These are phyloP conservation scores for Linnemannia exigua DNA, from an alignment of 192 early-diverging fungal genomes.

Conservation along the genomic window DNA sequence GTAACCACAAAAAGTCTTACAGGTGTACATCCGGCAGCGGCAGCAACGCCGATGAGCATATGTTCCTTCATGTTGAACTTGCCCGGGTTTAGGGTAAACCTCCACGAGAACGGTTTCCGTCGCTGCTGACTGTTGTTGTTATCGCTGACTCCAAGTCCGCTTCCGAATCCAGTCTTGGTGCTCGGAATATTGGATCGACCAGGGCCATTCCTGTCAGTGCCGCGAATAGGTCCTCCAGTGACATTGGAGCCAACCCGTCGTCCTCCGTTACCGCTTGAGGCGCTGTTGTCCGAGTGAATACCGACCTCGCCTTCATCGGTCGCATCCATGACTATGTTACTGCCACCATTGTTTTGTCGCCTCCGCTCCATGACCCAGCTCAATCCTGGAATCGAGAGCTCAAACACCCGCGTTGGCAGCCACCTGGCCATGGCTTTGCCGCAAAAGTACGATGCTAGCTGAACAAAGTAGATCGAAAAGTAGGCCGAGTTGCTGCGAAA, in stretches of 20 bases:
- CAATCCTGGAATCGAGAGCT: conserved; percentile 20
- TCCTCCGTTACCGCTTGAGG: conserved; percentile 9
- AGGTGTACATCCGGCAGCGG: conserved; percentile 66
- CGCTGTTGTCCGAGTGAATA: conserved; percentile 17
- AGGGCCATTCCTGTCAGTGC: conserved; percentile 11
- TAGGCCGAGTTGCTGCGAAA: conserved; percentile 51
- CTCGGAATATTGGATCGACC: conserved; percentile 13
- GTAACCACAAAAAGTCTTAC: conserved; percentile 14
- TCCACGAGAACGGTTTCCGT: conserved; percentile 15
- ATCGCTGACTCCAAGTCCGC: not conserved
- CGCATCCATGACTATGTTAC: not conserved
- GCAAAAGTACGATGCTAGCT: conserved; percentile 53
- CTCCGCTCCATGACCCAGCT: not conserved
- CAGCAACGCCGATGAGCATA: conserved; percentile 70
- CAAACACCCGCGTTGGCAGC: conserved; percentile 33
- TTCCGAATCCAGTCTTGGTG: not conserved
- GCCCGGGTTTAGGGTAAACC: conserved; percentile 45
- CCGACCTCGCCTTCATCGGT: conserved; percentile 6
- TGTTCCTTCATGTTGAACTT: conserved; percentile 81
- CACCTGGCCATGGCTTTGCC: conserved; percentile 55
- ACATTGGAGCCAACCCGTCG: not conserved
- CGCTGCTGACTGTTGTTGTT: not conserved
- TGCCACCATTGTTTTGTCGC: not conserved
- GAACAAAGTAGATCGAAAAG: conserved; percentile 58
- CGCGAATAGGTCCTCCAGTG: conserved; percentile 17